Base-by-base conservation (phyloP, 2,329 filamentous ascomycete species). In the Alternaria triticina region DNA sequence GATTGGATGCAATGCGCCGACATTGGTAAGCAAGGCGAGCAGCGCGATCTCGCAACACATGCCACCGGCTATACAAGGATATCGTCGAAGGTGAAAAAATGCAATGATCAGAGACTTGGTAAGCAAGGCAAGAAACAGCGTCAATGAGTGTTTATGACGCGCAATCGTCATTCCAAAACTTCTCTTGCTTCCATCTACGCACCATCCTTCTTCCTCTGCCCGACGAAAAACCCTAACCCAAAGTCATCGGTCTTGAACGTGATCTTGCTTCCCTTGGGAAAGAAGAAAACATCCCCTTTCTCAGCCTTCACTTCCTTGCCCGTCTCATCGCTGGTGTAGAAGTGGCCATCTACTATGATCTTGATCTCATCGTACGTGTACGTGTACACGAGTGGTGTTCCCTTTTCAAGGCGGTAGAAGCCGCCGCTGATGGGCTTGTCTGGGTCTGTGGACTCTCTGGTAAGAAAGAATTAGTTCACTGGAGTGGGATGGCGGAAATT, bases 331-430 rank as follows among this genome's bases (percentile, higher is more conserved):
- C 59, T 83, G 71, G 91, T 90, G 65, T 88, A 86, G 73, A 89
- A 90, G 68, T 86, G 84, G 13, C 89, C 90, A 70, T 91, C 89
- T 10, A 91, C 79, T 67, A 92, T 89, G 74, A 91, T 90, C 82
- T 91, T 91, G 87, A 90, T 90, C 82, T 91, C 90, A 73, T 91
- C 86, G 79, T 91, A 91, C 44, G 83, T 88, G 79, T 91, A 91
- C 30, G 85, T 87, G 81, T 91, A 91, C 9, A 88, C 87, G 17
- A 92, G 84, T 2, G 88, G 87, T 4, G 88, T 88, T 70, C 89
- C 89, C 69, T 90, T 89, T 71, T 90, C 88, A 11, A 91, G 83
- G 12, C 89, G 85, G 82, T 90, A 91, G 74, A 92, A 86, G 22
- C 90, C 90, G 8, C 83, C 82, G 0, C 86, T 87, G 63, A 91